Base-by-base conservation (phyloP, 75 land plant genomes). In the Cryptomeria japonica region DNA sequence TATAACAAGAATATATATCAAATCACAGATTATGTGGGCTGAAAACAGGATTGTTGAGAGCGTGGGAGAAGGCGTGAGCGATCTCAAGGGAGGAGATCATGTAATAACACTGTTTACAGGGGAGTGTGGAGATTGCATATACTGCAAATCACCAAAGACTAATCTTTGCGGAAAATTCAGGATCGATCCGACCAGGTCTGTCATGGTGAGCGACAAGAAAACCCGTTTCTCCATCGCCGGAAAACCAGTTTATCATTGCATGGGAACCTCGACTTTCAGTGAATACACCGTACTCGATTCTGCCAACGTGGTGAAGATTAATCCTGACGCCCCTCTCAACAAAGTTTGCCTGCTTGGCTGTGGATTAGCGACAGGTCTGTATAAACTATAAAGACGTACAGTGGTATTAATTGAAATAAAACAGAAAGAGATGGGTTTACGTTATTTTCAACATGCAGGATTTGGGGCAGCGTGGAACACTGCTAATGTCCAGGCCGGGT, bases 381-480 rank as follows among this genome's bases (percentile, higher is more conserved):
- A 22, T 22, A 3, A 58, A 18, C 25, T 5, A 19, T 12, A 73
- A 12, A 12, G 34, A 32, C 10, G 12, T 31, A 64, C 36, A 73
- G 2, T 32, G 8, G n/a, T 70, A 7, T 70, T 70, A 8, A 32
- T 68, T 34, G 15, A 34, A 13, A 5, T 10, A 7, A 72, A n/a
- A 72, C 5, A 3, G 1, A 28, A 73, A 73, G 15, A 73, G 0
- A 3, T 73, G 77, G 16, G 15, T 73, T 2, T 34, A 32, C 15
- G 14, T 51, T 32, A 2, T 11, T n/a, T 44, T 19, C n/a, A n/a
- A 28, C 10, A 3, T 82, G 31, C 32, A 93, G 96, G 95, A 55
- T 80, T 95, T 15, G 96, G 96, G 82, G 99, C 98, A 44, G 99
- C 95, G 46, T 95, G 99, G 98, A 98, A 96, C 87, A 93, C 94